These are phyloP conservation scores for Hypoxylon sp. DNA, from an alignment of 2,329 filamentous ascomycete species.

Conservation along the genomic window DNA sequence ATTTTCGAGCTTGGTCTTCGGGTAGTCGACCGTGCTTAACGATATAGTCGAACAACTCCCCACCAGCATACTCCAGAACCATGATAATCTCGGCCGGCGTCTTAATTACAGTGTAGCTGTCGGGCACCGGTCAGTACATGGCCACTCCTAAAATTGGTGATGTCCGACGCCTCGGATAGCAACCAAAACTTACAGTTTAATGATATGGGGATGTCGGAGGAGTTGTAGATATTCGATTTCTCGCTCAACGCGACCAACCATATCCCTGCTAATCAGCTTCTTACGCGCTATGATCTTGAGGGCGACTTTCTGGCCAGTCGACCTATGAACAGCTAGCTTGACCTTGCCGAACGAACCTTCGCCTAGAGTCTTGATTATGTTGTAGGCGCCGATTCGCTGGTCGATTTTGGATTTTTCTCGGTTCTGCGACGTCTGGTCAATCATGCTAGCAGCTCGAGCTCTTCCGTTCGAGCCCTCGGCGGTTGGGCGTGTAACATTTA, in stretches of 20 bases:
- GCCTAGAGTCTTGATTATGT: constrained; percentile 88
- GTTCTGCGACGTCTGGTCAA: constrained; percentile 55
- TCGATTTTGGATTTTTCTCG: constrained; percentile 73
- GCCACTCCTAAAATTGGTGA: not conserved
- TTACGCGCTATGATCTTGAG: constrained; percentile 98
- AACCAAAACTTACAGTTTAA: constrained; percentile 82
- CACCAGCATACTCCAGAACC: constrained; percentile 97
- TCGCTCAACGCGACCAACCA: constrained; percentile 96
- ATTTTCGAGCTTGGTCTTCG: constrained; percentile 92
- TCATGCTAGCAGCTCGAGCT: constrained; percentile 42
- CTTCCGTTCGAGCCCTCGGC: constrained; percentile 54
- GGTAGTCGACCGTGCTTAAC: constrained; percentile 93
- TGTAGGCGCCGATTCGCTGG: constrained; percentile 92
- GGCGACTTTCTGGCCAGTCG: constrained; percentile 94
- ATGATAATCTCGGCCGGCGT: constrained; percentile 96
- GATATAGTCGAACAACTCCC: constrained; percentile 98
- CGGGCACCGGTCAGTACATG: constrained; percentile 47
- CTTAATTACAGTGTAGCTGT: constrained; percentile 94
- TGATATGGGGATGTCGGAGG: constrained; percentile 96
- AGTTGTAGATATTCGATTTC: constrained; percentile 99
- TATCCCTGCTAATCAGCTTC: constrained; percentile 96
- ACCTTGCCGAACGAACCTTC: constrained; percentile 99
- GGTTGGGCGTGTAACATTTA: constrained; percentile 55
- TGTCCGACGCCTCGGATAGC: not conserved
- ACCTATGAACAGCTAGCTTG: constrained; percentile 92